Conservation (phyloP, 2,329 filamentous ascomycete species). For the Colletotrichum tofieldiae region DNA sequence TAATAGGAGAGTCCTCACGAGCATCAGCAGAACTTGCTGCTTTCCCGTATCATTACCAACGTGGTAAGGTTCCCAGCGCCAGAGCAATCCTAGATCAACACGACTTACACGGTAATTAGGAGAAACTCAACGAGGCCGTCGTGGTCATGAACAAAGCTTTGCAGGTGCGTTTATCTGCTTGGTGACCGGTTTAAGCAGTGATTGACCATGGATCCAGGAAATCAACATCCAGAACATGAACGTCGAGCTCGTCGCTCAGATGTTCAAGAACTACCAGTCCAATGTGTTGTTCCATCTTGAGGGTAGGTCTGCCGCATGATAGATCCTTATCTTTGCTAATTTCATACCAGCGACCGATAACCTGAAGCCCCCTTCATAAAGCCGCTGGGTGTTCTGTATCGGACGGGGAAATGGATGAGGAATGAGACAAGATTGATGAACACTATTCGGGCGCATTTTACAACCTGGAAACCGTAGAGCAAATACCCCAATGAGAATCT, state of each 20-base stretch:
- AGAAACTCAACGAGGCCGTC: slow-evolving; percentile 96
- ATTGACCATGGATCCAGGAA: slow-evolving; percentile 69
- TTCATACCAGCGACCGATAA: slow-evolving; percentile 50
- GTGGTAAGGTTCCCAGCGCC: slow-evolving; percentile 75
- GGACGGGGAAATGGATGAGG: slow-evolving; percentile 10
- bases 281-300: slow-evolving; percentile 98
- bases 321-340: background rate
- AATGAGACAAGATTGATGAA: slow-evolving; percentile 34
- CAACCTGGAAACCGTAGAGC: background rate
- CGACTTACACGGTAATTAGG: slow-evolving; percentile 66
- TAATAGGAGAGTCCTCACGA: slow-evolving; percentile 93
- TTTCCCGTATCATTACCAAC: slow-evolving; percentile 97
- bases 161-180: slow-evolving; percentile 68
- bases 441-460: background rate
- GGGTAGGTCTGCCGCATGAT: slow-evolving; percentile 69
- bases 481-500: slow-evolving; percentile 19
- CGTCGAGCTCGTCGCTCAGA: slow-evolving; percentile 95
- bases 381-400: background rate
- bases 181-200: background rate
- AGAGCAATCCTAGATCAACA: background rate
- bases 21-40: slow-evolving; percentile 93
- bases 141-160: slow-evolving; percentile 94
- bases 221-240: slow-evolving; percentile 99
- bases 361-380: slow-evolving; percentile 81
- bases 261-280: slow-evolving; percentile 99